Evolutionary conservation across 148 eudicot species (phyloP).

Genomic region (Persicaria maculosa): DNA sequence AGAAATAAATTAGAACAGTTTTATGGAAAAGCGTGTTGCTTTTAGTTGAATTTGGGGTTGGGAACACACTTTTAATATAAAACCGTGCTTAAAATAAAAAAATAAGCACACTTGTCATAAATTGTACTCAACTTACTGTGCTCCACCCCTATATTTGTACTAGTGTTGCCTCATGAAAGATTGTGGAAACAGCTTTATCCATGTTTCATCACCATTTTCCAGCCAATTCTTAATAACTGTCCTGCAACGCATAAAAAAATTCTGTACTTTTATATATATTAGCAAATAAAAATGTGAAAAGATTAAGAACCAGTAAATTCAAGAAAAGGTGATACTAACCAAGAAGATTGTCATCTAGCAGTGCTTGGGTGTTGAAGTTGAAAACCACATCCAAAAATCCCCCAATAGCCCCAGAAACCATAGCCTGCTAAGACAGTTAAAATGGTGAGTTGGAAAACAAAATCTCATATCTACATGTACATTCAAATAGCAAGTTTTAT

Average conservation of each 20-base stretch:
- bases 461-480: slow-evolving; percentile 1
- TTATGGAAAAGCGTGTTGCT: too few species aligned
- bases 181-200: slow-evolving; percentile 88
- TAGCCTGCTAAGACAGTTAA: slow-evolving; percentile 50
- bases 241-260: slow-evolving; percentile 32
- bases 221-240: slow-evolving; percentile 77
- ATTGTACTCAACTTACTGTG: too few species aligned
- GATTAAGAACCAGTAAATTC: background rate
- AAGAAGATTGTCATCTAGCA: slow-evolving; percentile 84
- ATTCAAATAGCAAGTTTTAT: slow-evolving; percentile 11
- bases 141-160: too few species aligned
- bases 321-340: slow-evolving; percentile 32
- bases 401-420: slow-evolving; percentile 91
- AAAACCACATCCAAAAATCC: slow-evolving; percentile 93
- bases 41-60: too few species aligned
- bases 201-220: slow-evolving; percentile 96
- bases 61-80: too few species aligned
- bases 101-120: too few species aligned
- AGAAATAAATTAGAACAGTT: too few species aligned
- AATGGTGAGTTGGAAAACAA: slow-evolving; percentile 13
- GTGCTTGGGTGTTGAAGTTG: slow-evolving; percentile 83
- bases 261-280: too few species aligned
- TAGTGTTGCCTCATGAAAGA: slow-evolving; percentile 49
- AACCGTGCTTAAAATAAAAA: too few species aligned
- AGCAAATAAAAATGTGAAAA: background rate